A percentile compares a stretch with the other conserved stretches of the same genome.
These are phyloP conservation scores for Cladophialophora chaetospira DNA, from an alignment of 2,329 filamentous ascomycete genomes.

Conservation along the genomic window DNA sequence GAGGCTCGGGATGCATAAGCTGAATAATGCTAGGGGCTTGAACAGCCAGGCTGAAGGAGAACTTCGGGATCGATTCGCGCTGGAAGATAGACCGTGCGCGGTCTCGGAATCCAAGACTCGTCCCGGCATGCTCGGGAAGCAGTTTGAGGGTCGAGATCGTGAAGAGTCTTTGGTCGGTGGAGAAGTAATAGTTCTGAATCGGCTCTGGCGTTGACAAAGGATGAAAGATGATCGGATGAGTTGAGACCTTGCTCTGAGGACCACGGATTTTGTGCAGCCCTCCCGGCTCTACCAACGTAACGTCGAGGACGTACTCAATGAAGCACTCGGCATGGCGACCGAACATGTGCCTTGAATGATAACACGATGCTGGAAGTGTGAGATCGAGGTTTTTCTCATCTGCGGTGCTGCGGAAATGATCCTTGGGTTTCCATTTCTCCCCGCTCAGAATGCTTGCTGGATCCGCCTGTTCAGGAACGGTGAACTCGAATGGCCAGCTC, in stretches of 20 bases:
- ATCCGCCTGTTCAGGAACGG: slow-evolving; percentile 25
- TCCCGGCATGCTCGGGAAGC: slow-evolving; percentile 22
- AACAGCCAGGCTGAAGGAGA: slow-evolving; percentile 25
- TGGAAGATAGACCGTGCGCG: slow-evolving; percentile 29
- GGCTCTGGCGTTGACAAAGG: slow-evolving; percentile 27
- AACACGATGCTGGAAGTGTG: slow-evolving; percentile 26
- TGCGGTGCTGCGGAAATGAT: slow-evolving; percentile 21
- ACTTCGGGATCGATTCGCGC: slow-evolving; percentile 24
- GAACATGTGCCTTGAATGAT: slow-evolving; percentile 21
- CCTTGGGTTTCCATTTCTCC: slow-evolving; percentile 28
- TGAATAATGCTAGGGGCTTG: slow-evolving; percentile 26
- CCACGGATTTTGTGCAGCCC: slow-evolving; percentile 25
- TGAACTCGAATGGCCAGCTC: slow-evolving; percentile 29
- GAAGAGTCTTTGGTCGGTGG: slow-evolving; percentile 12
- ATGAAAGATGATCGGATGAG: slow-evolving; percentile 25
- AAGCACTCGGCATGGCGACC: slow-evolving; percentile 24
- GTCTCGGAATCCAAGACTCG: slow-evolving; percentile 22
- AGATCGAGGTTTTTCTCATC: slow-evolving; percentile 22
- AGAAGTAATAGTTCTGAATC: slow-evolving; percentile 19
- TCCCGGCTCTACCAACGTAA: slow-evolving; percentile 27
- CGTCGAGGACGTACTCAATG: slow-evolving; percentile 31
- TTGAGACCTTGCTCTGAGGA: slow-evolving; percentile 21
- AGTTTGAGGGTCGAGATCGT: slow-evolving; percentile 29
- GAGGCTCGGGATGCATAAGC: slow-evolving; percentile 19
- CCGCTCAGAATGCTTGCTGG: slow-evolving; percentile 15